Percentiles rank a stretch among this genome's conserved stretches.
These are phyloP conservation scores for Heterobasidion annosum DNA, from an alignment of 1,284 basidiomycete species.

Conservation along the genomic window DNA sequence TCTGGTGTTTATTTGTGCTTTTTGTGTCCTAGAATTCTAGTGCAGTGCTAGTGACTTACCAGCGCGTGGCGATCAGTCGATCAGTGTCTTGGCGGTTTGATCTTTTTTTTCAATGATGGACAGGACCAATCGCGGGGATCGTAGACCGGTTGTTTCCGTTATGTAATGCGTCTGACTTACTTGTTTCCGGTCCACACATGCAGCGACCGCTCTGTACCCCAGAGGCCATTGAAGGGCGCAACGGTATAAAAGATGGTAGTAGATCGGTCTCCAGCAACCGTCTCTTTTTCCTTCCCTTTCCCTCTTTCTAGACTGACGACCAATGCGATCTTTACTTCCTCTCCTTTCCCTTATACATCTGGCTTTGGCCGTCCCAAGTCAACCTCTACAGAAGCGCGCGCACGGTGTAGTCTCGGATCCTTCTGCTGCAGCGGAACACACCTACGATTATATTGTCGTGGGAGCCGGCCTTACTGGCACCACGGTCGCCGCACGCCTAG, in stretches of 20 bases:
- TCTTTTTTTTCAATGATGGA: too few species aligned
- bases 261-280: too few species aligned
- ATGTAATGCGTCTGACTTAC: not conserved
- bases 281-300: not conserved
- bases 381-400: not conserved
- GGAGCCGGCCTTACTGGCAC: conserved; percentile 58
- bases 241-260: not conserved
- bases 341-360: not conserved
- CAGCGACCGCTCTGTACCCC: not conserved
- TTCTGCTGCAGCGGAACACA: conserved; percentile 13
- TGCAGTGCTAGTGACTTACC: too few species aligned
- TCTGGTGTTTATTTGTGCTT: too few species aligned
- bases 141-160: too few species aligned
- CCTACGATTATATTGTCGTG: conserved; percentile 62
- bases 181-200: not conserved
- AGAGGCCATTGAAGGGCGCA: not conserved
- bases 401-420: not conserved
- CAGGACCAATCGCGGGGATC: too few species aligned
- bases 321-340: not conserved
- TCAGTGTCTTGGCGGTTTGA: too few species aligned
- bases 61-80: too few species aligned
- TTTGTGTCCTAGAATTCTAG: too few species aligned
- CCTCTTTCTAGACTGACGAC: not conserved
- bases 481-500: conserved; percentile 51
- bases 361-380: not conserved